A percentile compares a stretch with the other conserved stretches of the same genome.
Evolutionary conservation across 108 stramenopile genomes (phyloP).

Genomic region (Thalassiosira profunda): DNA sequence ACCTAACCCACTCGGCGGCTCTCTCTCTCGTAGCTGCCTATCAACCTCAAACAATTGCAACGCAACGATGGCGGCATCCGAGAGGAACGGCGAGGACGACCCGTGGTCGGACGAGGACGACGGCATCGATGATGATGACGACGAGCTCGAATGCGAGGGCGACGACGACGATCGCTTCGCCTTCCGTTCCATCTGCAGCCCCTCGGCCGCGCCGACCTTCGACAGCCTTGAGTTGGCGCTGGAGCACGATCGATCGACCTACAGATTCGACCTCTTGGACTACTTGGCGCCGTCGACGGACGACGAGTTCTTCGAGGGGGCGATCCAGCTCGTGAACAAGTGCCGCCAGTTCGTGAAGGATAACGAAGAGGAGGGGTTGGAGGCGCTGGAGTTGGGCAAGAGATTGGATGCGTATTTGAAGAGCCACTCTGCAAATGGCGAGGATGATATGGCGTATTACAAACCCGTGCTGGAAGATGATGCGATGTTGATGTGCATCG

Average conservation of each 20-base stretch:
- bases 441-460: constrained; percentile 37
- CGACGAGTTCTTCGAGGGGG: constrained; percentile 50
- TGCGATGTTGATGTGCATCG: constrained; percentile 54
- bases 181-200: constrained; percentile 44
- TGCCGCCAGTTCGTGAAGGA: constrained; percentile 49
- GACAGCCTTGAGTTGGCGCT: constrained; percentile 35
- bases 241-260: constrained; percentile 28
- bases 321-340: constrained; percentile 50
- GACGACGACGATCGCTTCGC: constrained; percentile 24
- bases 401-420: constrained; percentile 28
- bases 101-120: constrained; percentile 32
- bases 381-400: constrained; percentile 22
- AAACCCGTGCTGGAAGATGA: constrained; percentile 57
- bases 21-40: too few species aligned
- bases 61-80: constrained; percentile 10
- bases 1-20: too few species aligned
- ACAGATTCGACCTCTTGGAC: constrained; percentile 38
- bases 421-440: constrained; percentile 10
- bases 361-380: neutral
- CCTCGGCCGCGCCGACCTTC: constrained; percentile 20
- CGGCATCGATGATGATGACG: constrained; percentile 19
- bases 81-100: constrained; percentile 21
- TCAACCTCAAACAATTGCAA: too few species aligned
- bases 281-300: constrained; percentile 16
- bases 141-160: constrained; percentile 19